Evolutionary conservation across 1,139 yeast genomes (phyloP).

Genomic region (Waltiozyma sp.): DNA sequence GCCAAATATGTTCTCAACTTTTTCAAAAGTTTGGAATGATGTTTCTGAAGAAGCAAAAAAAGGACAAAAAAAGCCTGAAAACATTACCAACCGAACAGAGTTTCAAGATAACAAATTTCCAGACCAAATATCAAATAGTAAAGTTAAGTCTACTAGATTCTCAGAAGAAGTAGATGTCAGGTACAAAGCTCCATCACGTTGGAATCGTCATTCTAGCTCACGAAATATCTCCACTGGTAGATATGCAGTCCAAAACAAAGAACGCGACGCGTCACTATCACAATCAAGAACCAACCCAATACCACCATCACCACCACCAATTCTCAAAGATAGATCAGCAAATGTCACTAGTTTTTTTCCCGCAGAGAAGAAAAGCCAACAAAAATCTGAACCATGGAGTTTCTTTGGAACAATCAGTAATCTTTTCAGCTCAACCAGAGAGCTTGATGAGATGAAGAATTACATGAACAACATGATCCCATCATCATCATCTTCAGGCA

Average conservation of each 20-base stretch:
- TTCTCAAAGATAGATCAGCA: background rate
- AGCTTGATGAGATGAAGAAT: background rate
- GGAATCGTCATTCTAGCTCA: background rate
- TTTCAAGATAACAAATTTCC: background rate
- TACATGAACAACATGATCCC: background rate
- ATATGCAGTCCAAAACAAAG: background rate
- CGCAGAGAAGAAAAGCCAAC: background rate
- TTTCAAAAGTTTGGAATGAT: background rate
- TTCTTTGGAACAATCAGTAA: background rate
- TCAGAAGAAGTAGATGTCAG: background rate
- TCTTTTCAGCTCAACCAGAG: background rate
- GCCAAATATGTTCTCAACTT: background rate
- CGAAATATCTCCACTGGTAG: background rate
- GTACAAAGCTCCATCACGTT: background rate
- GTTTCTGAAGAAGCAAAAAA: background rate
- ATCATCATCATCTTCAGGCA: background rate
- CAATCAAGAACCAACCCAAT: too few relatives aligned
- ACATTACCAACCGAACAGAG: background rate
- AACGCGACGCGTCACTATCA: background rate
- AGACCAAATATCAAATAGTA: background rate
- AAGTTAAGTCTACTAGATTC: background rate
- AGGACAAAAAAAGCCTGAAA: background rate
- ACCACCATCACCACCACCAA: background rate
- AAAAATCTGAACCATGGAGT: background rate
- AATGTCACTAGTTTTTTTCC: background rate